Base-by-base conservation (phyloP, 371 early-diverging fungal species). In the Mortierella sp. region DNA sequence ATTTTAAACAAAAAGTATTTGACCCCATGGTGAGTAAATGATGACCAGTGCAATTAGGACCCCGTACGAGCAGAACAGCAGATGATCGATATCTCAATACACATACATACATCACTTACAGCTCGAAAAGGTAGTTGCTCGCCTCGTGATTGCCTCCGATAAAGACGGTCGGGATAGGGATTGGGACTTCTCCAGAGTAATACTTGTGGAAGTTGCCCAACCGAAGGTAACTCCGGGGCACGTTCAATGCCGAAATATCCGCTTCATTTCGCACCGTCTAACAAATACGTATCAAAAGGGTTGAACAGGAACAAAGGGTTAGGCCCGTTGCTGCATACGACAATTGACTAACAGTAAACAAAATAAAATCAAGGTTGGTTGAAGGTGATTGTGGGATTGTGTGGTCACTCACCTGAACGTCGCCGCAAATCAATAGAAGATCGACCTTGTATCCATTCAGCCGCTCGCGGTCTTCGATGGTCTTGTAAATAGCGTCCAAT, bases 121-220 rank as follows among this genome's bases (percentile, higher is more conserved):
- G 90, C 89, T 99, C 99, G 92, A 95, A 95, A 48, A 98, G 87
- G 82, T 98, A 97, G 81, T 95, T 96, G 52, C 95, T 95, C 0
- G 98, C 96, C 89, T 99, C 99, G 83, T 99, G 99, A 87, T 99
- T 99, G 24, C 99, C 99, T 8, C 99, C 99, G 76, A 99, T 94
- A 85, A 99, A 97, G 2, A 99, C 80, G 3, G 99, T 99, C 1
- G 95, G 96, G 55, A 95, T 88, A 1, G 98, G 98, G 42, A 97
- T 97, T 31, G 76, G 88, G 47, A 88, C 89, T 77, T 92, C 89
- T n/a, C 98, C 98, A 8, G 94, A 92, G 89, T 99, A 99, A 78
- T 99, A 99, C 72, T 97, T 91, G 92, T 95, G 91, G 88, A 99
- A 99, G 9, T 90, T 92, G 14, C 98, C 99, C 21, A 99, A 60